Evolutionary conservation across 2,329 filamentous ascomycete species (phyloP), one percentile per base, ranked within the genome.

Genomic region (Trichoderma afroharzianum): DNA sequence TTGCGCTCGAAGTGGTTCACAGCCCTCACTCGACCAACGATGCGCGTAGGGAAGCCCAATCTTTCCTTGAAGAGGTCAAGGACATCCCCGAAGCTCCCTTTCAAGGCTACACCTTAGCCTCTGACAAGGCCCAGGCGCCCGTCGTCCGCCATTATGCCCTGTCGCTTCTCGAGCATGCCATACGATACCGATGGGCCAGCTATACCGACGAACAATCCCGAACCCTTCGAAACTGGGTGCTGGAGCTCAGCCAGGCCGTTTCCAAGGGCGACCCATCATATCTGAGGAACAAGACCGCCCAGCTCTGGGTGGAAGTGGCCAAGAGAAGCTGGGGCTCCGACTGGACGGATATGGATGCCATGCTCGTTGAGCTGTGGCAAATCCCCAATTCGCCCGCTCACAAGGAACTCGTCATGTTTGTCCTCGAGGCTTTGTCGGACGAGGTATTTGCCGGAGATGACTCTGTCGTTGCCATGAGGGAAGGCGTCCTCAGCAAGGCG

Each of bases 391-490:
- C 88, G 30, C 82, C 86, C 36, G 87, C 88, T 8, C 88, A 91
- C 80, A 96, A 97, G 81, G 92, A 96, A 79, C 88, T 98, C 70
- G 95, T 98, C 36, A 87, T 99, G 39, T 92, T 92, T 72, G 89
- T 98, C 58, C 86, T 99, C 64, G 96, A 98, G 83, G 95, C 92
- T 21, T 86, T 99, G 39, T 97, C 95, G 3, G 96, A 98, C 76
- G 96, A 98, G 80, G 90, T 98, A 66, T 97, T 98, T 82, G 93
- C 92, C 75, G 90, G 93, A 43, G 96, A 98, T 78, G 96, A 98
- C 81, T 88, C 93, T 2, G 91, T 94, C 5, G 94, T 95, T 15
- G 92, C 92, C 18, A 84, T 97, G 77, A 90, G 95, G 74, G 93
- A 95, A 79, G 92, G 91, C 66, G 89, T 93, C 70, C 87, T 99